Evolutionary conservation across 2,329 filamentous ascomycete species (phyloP), one percentile per base, ranked within the genome.

Genomic region (Claviceps fusiformis): DNA sequence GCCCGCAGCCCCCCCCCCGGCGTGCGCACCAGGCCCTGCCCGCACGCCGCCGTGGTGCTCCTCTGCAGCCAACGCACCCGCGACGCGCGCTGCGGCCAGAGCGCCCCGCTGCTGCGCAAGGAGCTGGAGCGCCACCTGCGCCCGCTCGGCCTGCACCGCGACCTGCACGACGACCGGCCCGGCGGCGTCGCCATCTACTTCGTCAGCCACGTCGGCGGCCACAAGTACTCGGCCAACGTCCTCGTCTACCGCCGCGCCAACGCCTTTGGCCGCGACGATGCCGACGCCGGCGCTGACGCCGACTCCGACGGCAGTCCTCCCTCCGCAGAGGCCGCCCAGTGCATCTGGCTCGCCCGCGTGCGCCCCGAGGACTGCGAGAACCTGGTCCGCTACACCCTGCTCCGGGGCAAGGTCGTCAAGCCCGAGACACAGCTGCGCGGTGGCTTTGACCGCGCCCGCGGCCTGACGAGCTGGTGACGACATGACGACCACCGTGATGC

Each of bases 181-280:
- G 92, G 92, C 11, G 93, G 93, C 13, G 92, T 96, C 6, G 92
- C 89, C 0, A 88, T 98, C 60, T 95, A 95, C 72, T 97, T 96
- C 67, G 95, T 97, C 65, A 92, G 84, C 61, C 93, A 98, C 66
- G 90, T 96, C 3, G 93, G 93, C 33, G 93, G 93, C 0, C 93
- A 98, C 75, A 96, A 96, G 73, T 97, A 95, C 72, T 84, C 85
- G 50, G 93, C 93, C 33, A 98, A 98, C 64, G 82, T 97, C 62
- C 87, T 98, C 75, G 77, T 98, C 1, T 97, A 98, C 69, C 80
- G 93, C 10, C 78, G 79, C 54, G 75, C 73, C 7, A 74, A 82
- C 62, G 75, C 79, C 1, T 82, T 81, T 63, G 79, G 78, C 0
- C 55, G 59, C 60, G 31, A 33, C 31, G 31, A 33, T 19, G 19